Base-by-base conservation (phyloP, 768 basidiomycete genomes). In the Clitopilus hobsonii region DNA sequence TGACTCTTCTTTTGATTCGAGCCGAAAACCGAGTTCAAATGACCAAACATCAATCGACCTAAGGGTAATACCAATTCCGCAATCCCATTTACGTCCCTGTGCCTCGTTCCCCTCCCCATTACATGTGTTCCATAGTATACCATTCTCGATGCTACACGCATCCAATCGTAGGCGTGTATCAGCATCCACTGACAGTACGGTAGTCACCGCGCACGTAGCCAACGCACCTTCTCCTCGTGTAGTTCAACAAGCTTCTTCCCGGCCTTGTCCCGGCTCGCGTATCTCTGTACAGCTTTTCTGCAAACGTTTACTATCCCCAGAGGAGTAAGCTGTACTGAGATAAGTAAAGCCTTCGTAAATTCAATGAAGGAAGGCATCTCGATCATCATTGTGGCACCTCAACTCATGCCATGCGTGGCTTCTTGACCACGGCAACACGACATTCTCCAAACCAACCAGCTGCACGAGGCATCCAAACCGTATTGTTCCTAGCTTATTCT, bases 1-100 rank as follows among this genome's bases (percentile, higher is more conserved):
- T 61, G 60, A 63, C 58, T 60, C 61, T 53, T 57, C 23, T 38
- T 56, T 51, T 52, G 41, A 45, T 51, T 58, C 59, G 61, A 62
- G 57, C 61, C 61, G 61, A 60, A 53, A 53, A 47, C 55, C 61
- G 55, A 58, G 30, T 36, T 29, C 58, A 55, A 59, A 56, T 56
- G 56, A 58, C 41, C 56, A 52, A 59, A 56, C 56, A 61, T 61
- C 60, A 53, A 22, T 45, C 57, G 18, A 49, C 36, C 28, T 53
- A 51, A 22, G 30, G 53, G 51, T 61, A 53, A 51, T 51, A 48
- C 48, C 38, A 26, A 45, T 45, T 45, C 41, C 41, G 41, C 41
- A 45, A 45, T 45, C 41, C 41, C 41, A 45, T 45, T 20, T 45
- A 54, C 52, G 25, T 54, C 52, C 53, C 28, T 52, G 58, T 62